phyloP scores from a whole-genome alignment of 2,329 filamentous ascomycete genomes.

The Fusarium devonianum region DNA sequence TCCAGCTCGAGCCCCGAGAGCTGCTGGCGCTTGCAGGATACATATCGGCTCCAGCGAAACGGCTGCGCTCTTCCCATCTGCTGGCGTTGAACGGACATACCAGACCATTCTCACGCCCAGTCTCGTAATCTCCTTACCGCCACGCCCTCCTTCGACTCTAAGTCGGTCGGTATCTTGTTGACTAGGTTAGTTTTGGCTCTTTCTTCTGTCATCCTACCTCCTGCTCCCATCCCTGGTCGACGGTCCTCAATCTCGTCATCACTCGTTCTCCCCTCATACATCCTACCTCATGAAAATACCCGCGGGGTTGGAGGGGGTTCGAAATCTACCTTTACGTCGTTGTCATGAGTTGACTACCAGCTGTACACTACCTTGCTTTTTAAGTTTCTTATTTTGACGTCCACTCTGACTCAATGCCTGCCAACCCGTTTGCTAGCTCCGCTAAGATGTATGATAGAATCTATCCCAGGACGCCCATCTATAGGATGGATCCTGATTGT shows the following conservation, averaged over 20 bases:
- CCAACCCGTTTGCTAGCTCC: constrained; percentile 32
- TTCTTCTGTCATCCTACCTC: constrained; percentile 28
- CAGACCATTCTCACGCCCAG: constrained; percentile 41
- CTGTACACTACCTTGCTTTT: constrained; percentile 34
- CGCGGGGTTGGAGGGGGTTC: constrained; percentile 41
- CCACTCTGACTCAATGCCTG: constrained; percentile 20
- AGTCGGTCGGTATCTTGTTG: constrained; percentile 24
- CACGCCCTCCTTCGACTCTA: constrained; percentile 37
- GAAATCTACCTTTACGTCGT: constrained; percentile 31
- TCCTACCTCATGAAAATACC: constrained; percentile 40
- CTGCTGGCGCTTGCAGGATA: constrained; percentile 46
- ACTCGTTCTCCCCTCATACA: constrained; percentile 27
- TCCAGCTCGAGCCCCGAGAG: constrained; percentile 42
- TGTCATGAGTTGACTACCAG: constrained; percentile 39
- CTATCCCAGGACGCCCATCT: constrained; percentile 54
- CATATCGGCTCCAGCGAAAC: constrained; percentile 45
- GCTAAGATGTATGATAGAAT: constrained; percentile 63
- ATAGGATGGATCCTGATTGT: constrained; percentile 74
- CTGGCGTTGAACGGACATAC: constrained; percentile 36
- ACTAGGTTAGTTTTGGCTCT: constrained; percentile 42
- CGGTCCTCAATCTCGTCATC: constrained; percentile 30
- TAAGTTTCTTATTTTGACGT: constrained; percentile 17
- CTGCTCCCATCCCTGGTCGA: constrained; percentile 29
- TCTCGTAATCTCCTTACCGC: constrained; percentile 43
- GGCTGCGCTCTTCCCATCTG: constrained; percentile 37